Percentiles rank a stretch among this genome's conserved stretches.
These are phyloP conservation scores for Kazachstania sp. DNA, from an alignment of 1,139 yeast genomes.

Conservation along the genomic window DNA sequence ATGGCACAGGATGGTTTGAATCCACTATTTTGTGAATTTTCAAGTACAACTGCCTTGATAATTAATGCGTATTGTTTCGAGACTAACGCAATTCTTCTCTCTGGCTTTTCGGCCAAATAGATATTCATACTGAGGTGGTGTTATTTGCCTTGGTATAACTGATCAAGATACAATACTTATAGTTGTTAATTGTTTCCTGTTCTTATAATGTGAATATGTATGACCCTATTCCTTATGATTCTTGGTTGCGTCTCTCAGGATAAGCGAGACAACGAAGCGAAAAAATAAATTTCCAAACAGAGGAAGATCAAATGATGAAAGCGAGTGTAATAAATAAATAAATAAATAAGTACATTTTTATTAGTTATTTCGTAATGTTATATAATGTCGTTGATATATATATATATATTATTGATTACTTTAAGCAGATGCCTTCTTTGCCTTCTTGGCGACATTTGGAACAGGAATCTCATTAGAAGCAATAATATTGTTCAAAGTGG, in stretches of 20 bases:
- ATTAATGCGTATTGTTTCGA: conserved; percentile 26
- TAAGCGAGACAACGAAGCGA: too few species aligned
- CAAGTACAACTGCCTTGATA: conserved; percentile 18
- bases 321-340: too few species aligned
- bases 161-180: too few species aligned
- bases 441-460: conserved; percentile 12
- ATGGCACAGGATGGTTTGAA: conserved; percentile 27
- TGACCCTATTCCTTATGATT: not conserved
- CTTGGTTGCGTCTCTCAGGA: not conserved
- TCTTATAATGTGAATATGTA: not conserved
- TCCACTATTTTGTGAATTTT: conserved; percentile 6
- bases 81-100: conserved; percentile 26
- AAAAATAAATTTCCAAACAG: too few species aligned
- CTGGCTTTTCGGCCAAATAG: conserved; percentile 21
- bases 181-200: too few species aligned
- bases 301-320: too few species aligned
- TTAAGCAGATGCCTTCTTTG: conserved; percentile 1
- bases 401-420: not conserved
- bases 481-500: conserved; percentile 51
- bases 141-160: not conserved
- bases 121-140: conserved; percentile 18
- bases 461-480: conserved; percentile 28
- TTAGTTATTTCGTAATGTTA: not conserved
- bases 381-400: not conserved
- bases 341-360: not conserved